Evolutionary conservation across 73 alveolate species (phyloP).

Genomic region (Paramecium sonneborni): DNA sequence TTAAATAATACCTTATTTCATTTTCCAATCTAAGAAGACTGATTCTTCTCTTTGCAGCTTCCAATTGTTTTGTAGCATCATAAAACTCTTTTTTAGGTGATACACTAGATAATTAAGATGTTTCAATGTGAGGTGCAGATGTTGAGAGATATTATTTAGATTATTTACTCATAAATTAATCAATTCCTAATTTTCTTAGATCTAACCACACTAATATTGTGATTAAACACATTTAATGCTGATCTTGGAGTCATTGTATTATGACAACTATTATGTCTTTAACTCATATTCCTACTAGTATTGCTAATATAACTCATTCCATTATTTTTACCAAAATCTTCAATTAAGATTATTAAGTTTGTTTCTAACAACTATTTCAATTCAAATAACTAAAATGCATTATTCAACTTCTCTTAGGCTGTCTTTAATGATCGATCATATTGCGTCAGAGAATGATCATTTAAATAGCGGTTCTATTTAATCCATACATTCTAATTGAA

Average conservation of each 20-base stretch:
- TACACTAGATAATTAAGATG: background rate
- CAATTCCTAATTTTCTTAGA: background rate
- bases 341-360: background rate
- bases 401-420: background rate
- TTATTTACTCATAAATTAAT: background rate
- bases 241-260: background rate
- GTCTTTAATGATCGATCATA: background rate
- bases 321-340: background rate
- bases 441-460: background rate
- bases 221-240: slow-evolving; percentile 9
- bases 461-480: background rate
- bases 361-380: background rate
- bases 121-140: slow-evolving; percentile 26
- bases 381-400: background rate
- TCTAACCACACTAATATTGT: background rate
- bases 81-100: slow-evolving; percentile 26
- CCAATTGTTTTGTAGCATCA: slow-evolving; percentile 12
- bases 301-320: background rate
- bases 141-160: background rate
- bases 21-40: slow-evolving; percentile 11
- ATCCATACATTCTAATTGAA: background rate
- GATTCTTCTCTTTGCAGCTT: background rate
- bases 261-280: background rate
- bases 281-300: background rate
- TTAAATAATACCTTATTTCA: background rate